Percentiles rank a stretch among this genome's conserved stretches.
Evolutionary conservation across 768 basidiomycete genomes (phyloP).

Genomic region (Paxillus ammoniavirescens): DNA sequence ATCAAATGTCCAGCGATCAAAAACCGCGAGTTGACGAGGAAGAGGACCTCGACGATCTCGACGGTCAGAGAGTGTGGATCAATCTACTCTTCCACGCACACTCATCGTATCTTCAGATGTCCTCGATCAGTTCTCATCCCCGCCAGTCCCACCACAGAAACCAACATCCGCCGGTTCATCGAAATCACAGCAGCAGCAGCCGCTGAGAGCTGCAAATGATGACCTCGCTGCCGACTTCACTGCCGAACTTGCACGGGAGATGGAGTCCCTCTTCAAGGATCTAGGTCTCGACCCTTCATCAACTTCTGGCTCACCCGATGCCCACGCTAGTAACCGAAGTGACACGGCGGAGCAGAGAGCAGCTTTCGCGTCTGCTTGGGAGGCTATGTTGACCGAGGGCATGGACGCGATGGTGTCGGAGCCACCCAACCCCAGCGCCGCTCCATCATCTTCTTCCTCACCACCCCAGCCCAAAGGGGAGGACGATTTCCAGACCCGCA

Average conservation of each 20-base stretch:
- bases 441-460: neutral
- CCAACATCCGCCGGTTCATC: slow-evolving; percentile 14
- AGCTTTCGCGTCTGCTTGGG: slow-evolving; percentile 61
- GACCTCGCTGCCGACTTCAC: slow-evolving; percentile 34
- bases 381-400: slow-evolving; percentile 64
- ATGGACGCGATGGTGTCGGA: slow-evolving; percentile 43
- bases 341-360: slow-evolving; percentile 6
- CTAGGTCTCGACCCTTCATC: slow-evolving; percentile 16
- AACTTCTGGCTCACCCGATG: slow-evolving; percentile 11
- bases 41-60: slow-evolving; percentile 41
- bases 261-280: slow-evolving; percentile 41
- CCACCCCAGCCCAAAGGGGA: slow-evolving; percentile 13
- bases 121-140: slow-evolving; percentile 43
- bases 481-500: slow-evolving; percentile 63
- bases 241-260: slow-evolving; percentile 39
- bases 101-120: slow-evolving; percentile 38
- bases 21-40: slow-evolving; percentile 32
- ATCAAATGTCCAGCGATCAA: slow-evolving; percentile 9
- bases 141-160: slow-evolving; percentile 13
- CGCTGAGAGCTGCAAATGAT: neutral
- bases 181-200: slow-evolving; percentile 13
- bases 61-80: slow-evolving; percentile 31
- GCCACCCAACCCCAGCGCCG: slow-evolving; percentile 5
- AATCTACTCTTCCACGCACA: neutral
- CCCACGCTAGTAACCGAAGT: neutral